Conservation (phyloP, 305 asterid genomes). For the Fraxinus baroniana region DNA sequence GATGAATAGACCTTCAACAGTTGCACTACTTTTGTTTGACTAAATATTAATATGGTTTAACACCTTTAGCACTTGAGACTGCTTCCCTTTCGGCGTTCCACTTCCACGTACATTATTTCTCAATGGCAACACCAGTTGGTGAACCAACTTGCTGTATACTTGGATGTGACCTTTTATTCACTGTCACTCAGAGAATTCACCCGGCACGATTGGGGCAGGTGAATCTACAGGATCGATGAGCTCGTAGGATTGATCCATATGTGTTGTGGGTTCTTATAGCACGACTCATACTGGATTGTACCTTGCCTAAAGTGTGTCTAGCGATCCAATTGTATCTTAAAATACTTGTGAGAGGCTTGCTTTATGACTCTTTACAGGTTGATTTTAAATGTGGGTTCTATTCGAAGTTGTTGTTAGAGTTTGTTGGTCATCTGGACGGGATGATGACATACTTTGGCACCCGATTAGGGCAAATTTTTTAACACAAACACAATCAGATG, state of each 20-base stretch:
- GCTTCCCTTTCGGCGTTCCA: constrained; percentile 45
- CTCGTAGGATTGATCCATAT: neutral
- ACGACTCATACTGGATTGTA: neutral
- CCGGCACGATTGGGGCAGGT: neutral
- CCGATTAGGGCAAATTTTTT: neutral
- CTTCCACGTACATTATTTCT: constrained; percentile 17
- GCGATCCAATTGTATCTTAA: neutral
- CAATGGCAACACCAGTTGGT: constrained; percentile 10
- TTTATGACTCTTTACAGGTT: neutral
- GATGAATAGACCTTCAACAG: constrained; percentile 36
- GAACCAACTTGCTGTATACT: constrained; percentile 14
- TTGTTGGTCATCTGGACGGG: neutral
- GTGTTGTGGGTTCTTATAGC: neutral
- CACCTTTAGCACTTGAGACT: constrained; percentile 16
- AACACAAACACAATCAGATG: neutral
- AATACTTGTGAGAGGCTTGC: neutral
- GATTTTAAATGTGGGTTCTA: neutral
- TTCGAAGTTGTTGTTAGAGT: neutral
- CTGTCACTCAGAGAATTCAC: neutral
- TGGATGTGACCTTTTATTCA: constrained; percentile 8
- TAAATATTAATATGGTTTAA: constrained; percentile 15
- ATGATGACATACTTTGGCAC: neutral
- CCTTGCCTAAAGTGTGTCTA: neutral
- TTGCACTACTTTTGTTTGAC: constrained; percentile 29
- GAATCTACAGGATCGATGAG: neutral